Evolutionary conservation across 208 protist genomes (phyloP).

Genomic region (Leishmania braziliensis): DNA sequence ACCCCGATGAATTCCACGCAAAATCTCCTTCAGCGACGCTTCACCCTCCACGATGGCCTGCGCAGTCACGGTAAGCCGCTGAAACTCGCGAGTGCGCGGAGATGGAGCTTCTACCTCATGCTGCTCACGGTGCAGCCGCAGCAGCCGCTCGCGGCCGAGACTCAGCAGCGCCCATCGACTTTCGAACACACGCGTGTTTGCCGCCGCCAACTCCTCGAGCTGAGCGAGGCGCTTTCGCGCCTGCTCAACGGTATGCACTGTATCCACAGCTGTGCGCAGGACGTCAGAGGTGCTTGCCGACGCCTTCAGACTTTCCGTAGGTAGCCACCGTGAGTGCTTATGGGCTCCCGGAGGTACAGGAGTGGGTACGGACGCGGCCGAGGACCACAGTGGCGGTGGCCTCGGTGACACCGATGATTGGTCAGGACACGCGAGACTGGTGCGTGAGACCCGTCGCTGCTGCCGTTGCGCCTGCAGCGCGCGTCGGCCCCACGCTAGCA

Average conservation of each 20-base stretch:
- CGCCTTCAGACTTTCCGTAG: background rate
- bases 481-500: constrained; percentile 19
- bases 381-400: background rate
- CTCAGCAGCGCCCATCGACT: constrained; percentile 16
- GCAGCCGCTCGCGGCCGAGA: constrained; percentile 19
- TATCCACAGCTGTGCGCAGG: background rate
- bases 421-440: background rate
- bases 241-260: constrained; percentile 11
- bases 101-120: background rate
- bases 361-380: background rate
- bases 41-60: constrained; percentile 33
- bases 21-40: constrained; percentile 8
- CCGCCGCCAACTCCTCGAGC: constrained; percentile 17
- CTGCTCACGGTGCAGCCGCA: constrained; percentile 3
- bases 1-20: constrained; percentile 2
- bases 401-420: background rate
- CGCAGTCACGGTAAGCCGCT: background rate
- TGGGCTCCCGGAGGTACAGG: background rate
- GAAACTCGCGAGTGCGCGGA: constrained; percentile 9
- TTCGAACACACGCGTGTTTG: constrained; percentile 26
- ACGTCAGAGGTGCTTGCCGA: background rate
- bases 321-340: background rate
- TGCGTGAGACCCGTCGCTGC: constrained; percentile 9
- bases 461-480: constrained; percentile 15
- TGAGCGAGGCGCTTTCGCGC: constrained; percentile 23